phyloP scores from a whole-genome alignment of 768 basidiomycete genomes.

The Gelatoporia subvermispora region DNA sequence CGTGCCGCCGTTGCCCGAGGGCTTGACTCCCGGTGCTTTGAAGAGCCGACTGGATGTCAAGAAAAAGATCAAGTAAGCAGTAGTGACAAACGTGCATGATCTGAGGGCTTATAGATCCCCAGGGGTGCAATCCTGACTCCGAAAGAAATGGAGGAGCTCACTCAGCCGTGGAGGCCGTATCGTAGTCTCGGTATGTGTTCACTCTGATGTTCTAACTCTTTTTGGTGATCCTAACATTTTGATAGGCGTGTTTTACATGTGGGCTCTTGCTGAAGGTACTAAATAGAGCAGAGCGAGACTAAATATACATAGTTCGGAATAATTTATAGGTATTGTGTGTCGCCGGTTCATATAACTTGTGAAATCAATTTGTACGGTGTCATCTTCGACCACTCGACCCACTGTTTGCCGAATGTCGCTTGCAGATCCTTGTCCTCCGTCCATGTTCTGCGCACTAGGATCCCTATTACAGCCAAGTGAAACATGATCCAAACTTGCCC shows the following conservation, averaged over 20 bases:
- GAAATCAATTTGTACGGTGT: constrained; percentile 12
- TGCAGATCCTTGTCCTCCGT: constrained; percentile 10
- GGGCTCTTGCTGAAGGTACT: constrained; percentile 52
- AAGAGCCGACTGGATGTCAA: constrained; percentile 61
- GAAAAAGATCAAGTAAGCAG: constrained; percentile 65
- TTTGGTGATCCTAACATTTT: constrained; percentile 2
- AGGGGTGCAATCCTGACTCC: constrained; percentile 75
- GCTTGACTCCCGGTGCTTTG: constrained; percentile 51
- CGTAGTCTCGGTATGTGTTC: constrained; percentile 61
- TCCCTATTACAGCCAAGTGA: not conserved
- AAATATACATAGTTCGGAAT: too few species aligned
- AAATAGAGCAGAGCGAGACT: constrained; percentile 6
- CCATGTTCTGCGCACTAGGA: not conserved
- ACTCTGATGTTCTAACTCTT: not conserved
- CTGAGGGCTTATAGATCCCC: constrained; percentile 5
- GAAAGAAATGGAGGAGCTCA: constrained; percentile 75
- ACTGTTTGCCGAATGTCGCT: constrained; percentile 9
- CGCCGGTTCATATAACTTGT: not conserved
- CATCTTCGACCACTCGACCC: constrained; percentile 11
- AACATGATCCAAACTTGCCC: too few species aligned
- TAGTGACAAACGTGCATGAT: not conserved
- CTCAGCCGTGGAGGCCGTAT: constrained; percentile 76
- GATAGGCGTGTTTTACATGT: constrained; percentile 82
- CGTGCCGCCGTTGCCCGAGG: constrained; percentile 42
- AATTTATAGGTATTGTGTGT: too few species aligned